phyloP scores from a whole-genome alignment of 1,284 basidiomycete species.

The Ganoderma meredithae region DNA sequence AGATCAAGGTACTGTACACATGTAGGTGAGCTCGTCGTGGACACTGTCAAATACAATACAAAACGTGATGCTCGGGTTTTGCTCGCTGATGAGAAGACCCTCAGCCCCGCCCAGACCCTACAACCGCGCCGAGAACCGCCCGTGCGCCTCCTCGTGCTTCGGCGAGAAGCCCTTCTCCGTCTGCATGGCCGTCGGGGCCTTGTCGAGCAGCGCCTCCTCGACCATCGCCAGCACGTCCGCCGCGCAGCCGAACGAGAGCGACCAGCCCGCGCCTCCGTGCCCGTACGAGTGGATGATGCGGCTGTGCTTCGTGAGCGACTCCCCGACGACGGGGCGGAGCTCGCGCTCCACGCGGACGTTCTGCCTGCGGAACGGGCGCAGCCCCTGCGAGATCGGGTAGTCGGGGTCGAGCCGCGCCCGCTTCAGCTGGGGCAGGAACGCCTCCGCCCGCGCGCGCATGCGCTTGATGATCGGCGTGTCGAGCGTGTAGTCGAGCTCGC shows the following conservation, averaged over 20 bases:
- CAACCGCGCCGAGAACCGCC: slow-evolving; percentile 3
- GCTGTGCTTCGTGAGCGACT: slow-evolving; percentile 32
- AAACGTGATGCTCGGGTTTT: slow-evolving; percentile 1
- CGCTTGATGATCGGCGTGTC: slow-evolving; percentile 44
- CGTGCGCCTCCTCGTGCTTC: slow-evolving; percentile 2
- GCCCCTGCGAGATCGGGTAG: slow-evolving; percentile 44
- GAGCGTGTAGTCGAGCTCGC: slow-evolving; percentile 43
- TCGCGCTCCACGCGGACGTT: slow-evolving; percentile 48
- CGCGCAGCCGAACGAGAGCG: slow-evolving; percentile 23
- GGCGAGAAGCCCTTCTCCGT: not conserved
- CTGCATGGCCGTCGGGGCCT: slow-evolving; percentile 1
- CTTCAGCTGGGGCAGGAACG: slow-evolving; percentile 42
- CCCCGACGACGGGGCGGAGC: slow-evolving; percentile 30
- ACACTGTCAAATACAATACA: not conserved
- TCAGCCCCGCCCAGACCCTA: slow-evolving; percentile 4
- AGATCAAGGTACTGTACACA: not conserved
- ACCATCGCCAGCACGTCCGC: slow-evolving; percentile 20
- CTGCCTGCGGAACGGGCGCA: slow-evolving; percentile 42
- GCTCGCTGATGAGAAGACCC: not conserved
- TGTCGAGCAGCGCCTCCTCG: slow-evolving; percentile 16
- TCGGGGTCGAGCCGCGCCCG: slow-evolving; percentile 42
- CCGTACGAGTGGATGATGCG: slow-evolving; percentile 46
- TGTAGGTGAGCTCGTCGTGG: not conserved
- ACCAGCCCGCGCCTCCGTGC: slow-evolving; percentile 42
- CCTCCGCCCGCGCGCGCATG: slow-evolving; percentile 45